A percentile compares a stretch with the other conserved stretches of the same genome.
Conservation (phyloP, 768 basidiomycete species). For the Gloeophyllum trabeum region DNA sequence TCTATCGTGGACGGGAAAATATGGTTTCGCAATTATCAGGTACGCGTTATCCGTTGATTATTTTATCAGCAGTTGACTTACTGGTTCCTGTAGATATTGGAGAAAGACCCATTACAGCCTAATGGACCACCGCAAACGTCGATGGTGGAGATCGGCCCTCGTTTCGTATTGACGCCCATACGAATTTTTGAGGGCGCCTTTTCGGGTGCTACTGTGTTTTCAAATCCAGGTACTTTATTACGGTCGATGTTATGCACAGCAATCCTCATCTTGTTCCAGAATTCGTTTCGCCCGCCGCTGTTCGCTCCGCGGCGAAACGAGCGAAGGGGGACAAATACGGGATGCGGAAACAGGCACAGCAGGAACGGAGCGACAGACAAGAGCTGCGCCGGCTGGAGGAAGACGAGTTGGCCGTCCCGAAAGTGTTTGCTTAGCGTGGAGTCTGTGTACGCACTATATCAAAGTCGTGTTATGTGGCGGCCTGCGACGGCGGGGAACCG, state of each 20-base stretch:
- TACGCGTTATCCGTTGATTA: conserved; percentile 23
- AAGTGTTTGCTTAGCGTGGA: conserved; percentile 70
- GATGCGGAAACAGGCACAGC: conserved; percentile 68
- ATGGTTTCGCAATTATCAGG: conserved; percentile 99
- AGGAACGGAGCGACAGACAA: conserved; percentile 52
- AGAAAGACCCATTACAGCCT: conserved; percentile 87
- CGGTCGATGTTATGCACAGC: not conserved
- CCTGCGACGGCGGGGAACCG: too few species aligned
- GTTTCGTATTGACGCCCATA: conserved; percentile 95
- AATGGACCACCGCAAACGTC: conserved; percentile 77
- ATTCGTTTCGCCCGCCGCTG: conserved; percentile 82
- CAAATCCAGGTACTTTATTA: conserved; percentile 69
- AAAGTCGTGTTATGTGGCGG: too few species aligned
- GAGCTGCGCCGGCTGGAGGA: conserved; percentile 55
- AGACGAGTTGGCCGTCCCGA: conserved; percentile 72
- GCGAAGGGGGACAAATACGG: conserved; percentile 77
- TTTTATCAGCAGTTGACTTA: not conserved
- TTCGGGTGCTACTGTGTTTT: conserved; percentile 87
- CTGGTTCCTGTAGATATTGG: conserved; percentile 54
- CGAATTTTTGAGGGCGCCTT: conserved; percentile 98
- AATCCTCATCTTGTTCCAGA: conserved; percentile 33
- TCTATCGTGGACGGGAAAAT: conserved; percentile 93
- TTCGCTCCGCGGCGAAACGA: conserved; percentile 57
- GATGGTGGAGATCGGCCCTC: conserved; percentile 94
- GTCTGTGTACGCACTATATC: too few species aligned